Conservation (phyloP, 352 stramenopile genomes). For the Globisporangium spiculum region DNA sequence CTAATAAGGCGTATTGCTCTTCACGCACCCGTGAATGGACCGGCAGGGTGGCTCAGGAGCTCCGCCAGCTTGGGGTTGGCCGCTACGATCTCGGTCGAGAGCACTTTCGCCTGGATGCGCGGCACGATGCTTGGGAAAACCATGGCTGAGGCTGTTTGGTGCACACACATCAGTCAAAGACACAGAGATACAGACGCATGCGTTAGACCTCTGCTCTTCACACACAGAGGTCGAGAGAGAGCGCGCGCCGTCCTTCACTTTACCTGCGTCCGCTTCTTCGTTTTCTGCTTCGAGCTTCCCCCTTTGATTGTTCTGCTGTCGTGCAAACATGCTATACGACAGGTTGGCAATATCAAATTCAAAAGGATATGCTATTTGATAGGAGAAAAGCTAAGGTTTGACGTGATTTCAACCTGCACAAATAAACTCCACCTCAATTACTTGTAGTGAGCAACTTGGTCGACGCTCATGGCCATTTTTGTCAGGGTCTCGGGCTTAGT, state of each 20-base stretch:
- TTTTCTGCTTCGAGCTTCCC: constrained; percentile 14
- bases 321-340: constrained; percentile 10
- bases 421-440: too few species aligned
- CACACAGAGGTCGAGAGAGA: not conserved
- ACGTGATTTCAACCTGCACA: too few species aligned
- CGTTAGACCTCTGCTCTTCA: not conserved
- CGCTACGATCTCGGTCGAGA: constrained; percentile 64
- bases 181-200: not conserved
- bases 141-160: not conserved
- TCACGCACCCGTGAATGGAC: constrained; percentile 76
- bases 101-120: constrained; percentile 68
- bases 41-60: constrained; percentile 73
- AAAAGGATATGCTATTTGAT: not conserved
- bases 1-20: not conserved
- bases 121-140: constrained; percentile 76
- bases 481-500: too few species aligned
- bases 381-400: not conserved
- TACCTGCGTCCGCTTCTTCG: not conserved
- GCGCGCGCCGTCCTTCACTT: not conserved
- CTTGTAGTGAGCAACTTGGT: too few species aligned
- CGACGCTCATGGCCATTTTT: too few species aligned
- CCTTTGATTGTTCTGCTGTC: not conserved
- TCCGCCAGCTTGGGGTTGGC: constrained; percentile 61
- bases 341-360: not conserved
- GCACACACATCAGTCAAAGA: not conserved